These are phyloP conservation scores for Fonsecaea nubica DNA, from an alignment of 2,329 filamentous ascomycete species.

Conservation along the genomic window DNA sequence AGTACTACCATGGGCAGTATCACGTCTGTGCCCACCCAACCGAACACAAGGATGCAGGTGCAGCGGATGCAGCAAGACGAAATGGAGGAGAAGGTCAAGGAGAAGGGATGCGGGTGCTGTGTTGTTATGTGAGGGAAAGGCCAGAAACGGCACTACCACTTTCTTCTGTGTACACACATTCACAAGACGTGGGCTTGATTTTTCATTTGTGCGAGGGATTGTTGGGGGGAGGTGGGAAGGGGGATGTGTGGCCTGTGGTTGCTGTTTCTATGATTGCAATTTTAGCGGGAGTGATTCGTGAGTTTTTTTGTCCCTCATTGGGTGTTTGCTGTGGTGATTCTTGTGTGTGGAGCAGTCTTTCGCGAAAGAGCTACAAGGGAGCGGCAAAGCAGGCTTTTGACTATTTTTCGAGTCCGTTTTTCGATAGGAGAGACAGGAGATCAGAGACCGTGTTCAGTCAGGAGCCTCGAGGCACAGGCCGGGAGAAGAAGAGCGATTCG, in stretches of 20 bases:
- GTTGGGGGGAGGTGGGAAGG: neutral
- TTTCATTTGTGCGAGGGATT: constrained; percentile 27
- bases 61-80: constrained; percentile 60
- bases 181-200: constrained; percentile 16
- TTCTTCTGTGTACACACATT: constrained; percentile 22
- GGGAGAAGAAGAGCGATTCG: neutral
- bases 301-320: constrained; percentile 24
- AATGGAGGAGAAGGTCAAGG: constrained; percentile 62
- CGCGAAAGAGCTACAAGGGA: neutral
- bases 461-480: neutral
- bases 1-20: constrained; percentile 33
- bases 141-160: constrained; percentile 2
- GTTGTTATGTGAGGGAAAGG: constrained; percentile 69
- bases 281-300: constrained; percentile 34
- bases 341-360: neutral
- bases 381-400: neutral
- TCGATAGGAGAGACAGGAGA: constrained; percentile 1
- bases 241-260: constrained; percentile 6
- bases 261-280: constrained; percentile 28
- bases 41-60: constrained; percentile 41
- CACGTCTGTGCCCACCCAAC: constrained; percentile 44
- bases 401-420: neutral
- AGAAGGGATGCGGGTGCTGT: constrained; percentile 72
- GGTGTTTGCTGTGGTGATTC: constrained; percentile 1
- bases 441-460: neutral